These are phyloP conservation scores for Powellomyces hirtus DNA, from an alignment of 192 early-diverging fungal genomes.

Conservation along the genomic window DNA sequence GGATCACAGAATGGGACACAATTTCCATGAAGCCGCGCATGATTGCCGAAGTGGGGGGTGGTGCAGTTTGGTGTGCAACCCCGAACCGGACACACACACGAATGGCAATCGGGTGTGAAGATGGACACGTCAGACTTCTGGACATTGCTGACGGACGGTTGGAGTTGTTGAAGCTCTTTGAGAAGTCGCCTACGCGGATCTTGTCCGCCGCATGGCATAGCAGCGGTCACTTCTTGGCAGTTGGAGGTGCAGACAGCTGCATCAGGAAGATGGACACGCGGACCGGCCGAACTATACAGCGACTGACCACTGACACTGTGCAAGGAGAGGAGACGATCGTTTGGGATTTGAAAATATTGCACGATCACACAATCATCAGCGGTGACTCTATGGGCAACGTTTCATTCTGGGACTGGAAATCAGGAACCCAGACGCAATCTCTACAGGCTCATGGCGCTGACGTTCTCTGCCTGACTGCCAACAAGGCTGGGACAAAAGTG, in stretches of 20 bases:
- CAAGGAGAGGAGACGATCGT: constrained; percentile 79
- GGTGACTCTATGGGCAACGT: constrained; percentile 92
- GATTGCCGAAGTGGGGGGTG: constrained; percentile 78
- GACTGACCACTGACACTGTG: constrained; percentile 76
- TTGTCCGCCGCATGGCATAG: constrained; percentile 84
- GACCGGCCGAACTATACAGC: constrained; percentile 44
- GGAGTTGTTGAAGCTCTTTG: constrained; percentile 65
- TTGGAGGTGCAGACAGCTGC: constrained; percentile 79
- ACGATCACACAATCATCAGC: constrained; percentile 73
- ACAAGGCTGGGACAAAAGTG: constrained; percentile 64
- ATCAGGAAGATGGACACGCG: constrained; percentile 51
- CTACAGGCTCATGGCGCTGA: constrained; percentile 80
- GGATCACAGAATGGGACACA: constrained; percentile 86
- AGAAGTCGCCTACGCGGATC: constrained; percentile 67
- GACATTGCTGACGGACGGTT: constrained; percentile 70
- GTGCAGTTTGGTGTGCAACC: constrained; percentile 92
- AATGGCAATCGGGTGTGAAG: constrained; percentile 90
- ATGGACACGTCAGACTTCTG: constrained; percentile 86
- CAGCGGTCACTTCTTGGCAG: constrained; percentile 58
- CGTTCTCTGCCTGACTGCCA: constrained; percentile 77
- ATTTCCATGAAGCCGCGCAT: constrained; percentile 45
- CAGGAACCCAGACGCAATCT: constrained; percentile 66
- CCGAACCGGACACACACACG: constrained; percentile 57
- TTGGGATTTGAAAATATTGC: constrained; percentile 73
- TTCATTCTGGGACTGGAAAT: constrained; percentile 78